phyloP scores from a whole-genome alignment of 208 protist genomes.

The Trypanosoma mega region DNA sequence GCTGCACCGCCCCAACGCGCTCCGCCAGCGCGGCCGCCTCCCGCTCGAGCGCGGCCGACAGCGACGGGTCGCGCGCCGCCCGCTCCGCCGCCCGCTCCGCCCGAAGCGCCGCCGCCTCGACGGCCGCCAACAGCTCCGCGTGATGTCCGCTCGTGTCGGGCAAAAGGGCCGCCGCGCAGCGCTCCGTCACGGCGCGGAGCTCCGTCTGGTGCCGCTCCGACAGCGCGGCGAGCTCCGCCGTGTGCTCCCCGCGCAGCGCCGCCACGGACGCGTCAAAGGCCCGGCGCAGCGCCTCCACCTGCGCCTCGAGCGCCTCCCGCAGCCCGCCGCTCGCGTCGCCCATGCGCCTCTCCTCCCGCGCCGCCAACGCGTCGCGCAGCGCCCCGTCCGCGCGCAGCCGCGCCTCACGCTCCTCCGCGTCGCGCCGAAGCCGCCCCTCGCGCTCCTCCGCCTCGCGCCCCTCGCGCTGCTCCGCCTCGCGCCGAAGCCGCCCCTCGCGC shows the following conservation, averaged over 20 bases:
- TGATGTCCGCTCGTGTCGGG: constrained; percentile 29
- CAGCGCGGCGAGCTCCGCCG: constrained; percentile 50
- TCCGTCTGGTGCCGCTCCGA: constrained; percentile 64
- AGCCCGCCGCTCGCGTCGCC: constrained; percentile 73
- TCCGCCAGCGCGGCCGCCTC: constrained; percentile 63
- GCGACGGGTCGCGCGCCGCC: too few relatives aligned
- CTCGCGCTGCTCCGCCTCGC: constrained; percentile 25
- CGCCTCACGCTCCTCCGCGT: constrained; percentile 71
- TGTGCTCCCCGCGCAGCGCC: not conserved
- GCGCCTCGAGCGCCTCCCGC: constrained; percentile 49
- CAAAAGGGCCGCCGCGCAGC: not conserved
- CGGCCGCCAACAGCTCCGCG: constrained; percentile 45
- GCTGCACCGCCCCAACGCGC: constrained; percentile 41
- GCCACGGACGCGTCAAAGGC: constrained; percentile 38
- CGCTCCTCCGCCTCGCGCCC: constrained; percentile 82
- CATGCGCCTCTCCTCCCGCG: constrained; percentile 62
- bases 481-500: constrained; percentile 62
- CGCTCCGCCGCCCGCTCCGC: not conserved
- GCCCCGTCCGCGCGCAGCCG: constrained; percentile 68
- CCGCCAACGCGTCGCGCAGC: constrained; percentile 57
- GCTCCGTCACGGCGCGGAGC: not conserved
- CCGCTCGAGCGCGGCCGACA: constrained; percentile 32
- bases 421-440: constrained; percentile 69
- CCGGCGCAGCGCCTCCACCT: constrained; percentile 72
- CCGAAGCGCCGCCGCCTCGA: constrained; percentile 26